Evolutionary conservation across 805 yeast genomes (phyloP).

Genomic region (Candida nonsorbophila): DNA sequence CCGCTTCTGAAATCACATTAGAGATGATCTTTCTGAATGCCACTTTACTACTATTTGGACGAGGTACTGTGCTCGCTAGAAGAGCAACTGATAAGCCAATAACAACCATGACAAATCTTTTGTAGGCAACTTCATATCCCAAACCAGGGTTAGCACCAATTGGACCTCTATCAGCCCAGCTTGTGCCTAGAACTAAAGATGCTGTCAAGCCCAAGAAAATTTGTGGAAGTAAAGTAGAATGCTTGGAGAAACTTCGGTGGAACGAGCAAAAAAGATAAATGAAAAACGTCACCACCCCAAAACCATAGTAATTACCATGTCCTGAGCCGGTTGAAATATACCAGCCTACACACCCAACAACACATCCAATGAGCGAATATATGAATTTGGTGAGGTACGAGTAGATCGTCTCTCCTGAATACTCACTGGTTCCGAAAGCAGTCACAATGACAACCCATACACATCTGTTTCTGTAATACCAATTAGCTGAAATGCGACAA

Average conservation of each 20-base stretch:
- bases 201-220: slow-evolving; percentile 22
- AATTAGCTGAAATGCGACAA: slow-evolving; percentile 20
- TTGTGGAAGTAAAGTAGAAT: slow-evolving; percentile 19
- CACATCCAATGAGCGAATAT: slow-evolving; percentile 22
- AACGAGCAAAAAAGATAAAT: slow-evolving; percentile 15
- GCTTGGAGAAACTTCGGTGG: slow-evolving; percentile 27
- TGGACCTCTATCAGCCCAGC: slow-evolving; percentile 24
- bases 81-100: slow-evolving; percentile 26
- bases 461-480: slow-evolving; percentile 19
- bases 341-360: slow-evolving; percentile 28
- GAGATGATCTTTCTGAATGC: slow-evolving; percentile 20
- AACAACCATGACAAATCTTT: slow-evolving; percentile 21
- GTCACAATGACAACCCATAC: slow-evolving; percentile 29
- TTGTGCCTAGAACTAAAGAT: slow-evolving; percentile 26
- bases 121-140: slow-evolving; percentile 22
- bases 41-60: slow-evolving; percentile 20
- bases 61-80: slow-evolving; percentile 25
- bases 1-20: slow-evolving; percentile 16
- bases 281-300: slow-evolving; percentile 21
- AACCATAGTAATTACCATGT: slow-evolving; percentile 27
- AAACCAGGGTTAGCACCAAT: slow-evolving; percentile 21
- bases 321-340: slow-evolving; percentile 29
- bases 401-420: slow-evolving; percentile 25
- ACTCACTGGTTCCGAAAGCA: slow-evolving; percentile 22
- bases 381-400: slow-evolving; percentile 16